Conservation (phyloP, 306 rosid genomes). For the Sophora flavescens region DNA sequence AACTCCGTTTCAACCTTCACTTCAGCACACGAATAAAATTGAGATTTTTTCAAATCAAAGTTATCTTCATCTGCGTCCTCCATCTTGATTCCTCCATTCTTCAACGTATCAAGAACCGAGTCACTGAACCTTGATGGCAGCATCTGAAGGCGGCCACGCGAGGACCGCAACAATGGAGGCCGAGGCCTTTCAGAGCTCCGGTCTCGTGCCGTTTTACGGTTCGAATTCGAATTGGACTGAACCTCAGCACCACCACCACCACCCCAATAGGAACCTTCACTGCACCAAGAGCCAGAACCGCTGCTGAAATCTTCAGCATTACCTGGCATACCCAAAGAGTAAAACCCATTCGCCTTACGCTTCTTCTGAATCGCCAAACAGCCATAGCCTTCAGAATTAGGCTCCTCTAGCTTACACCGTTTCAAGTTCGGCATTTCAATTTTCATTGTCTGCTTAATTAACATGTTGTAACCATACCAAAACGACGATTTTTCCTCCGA, state of each 20-base stretch:
- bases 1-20: slow-evolving; percentile 48
- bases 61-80: slow-evolving; percentile 49
- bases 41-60: slow-evolving; percentile 44
- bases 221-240: slow-evolving; percentile 63
- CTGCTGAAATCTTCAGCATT: slow-evolving; percentile 68
- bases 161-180: slow-evolving; percentile 65
- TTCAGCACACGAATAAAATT: slow-evolving; percentile 41
- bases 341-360: slow-evolving; percentile 55
- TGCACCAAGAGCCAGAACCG: slow-evolving; percentile 68
- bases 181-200: slow-evolving; percentile 39
- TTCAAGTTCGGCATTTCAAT: slow-evolving; percentile 85
- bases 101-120: slow-evolving; percentile 65
- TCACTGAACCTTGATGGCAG: slow-evolving; percentile 78
- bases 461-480: slow-evolving; percentile 62
- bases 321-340: slow-evolving; percentile 50
- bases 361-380: slow-evolving; percentile 62
- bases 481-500: neutral
- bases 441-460: slow-evolving; percentile 73
- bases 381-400: slow-evolving; percentile 53
- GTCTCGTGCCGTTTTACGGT: slow-evolving; percentile 36
- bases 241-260: slow-evolving; percentile 59
- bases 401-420: slow-evolving; percentile 75
- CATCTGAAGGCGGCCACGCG: slow-evolving; percentile 75
- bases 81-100: slow-evolving; percentile 49
- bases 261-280: slow-evolving; percentile 63